Base-by-base conservation (phyloP, 345 rosid species). In the Lepidium africanum region DNA sequence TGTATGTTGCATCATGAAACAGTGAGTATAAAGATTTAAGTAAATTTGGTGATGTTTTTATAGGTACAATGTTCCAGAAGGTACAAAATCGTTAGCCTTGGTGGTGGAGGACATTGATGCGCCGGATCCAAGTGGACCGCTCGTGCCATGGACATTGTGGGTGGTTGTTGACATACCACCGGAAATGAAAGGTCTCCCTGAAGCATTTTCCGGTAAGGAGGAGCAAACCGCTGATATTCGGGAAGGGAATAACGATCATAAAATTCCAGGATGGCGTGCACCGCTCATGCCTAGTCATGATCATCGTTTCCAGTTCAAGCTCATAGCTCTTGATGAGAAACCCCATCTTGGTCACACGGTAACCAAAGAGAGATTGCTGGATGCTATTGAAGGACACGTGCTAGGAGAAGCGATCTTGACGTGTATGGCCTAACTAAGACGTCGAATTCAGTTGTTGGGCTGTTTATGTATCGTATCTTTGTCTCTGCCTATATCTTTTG, bases 61-160 rank as follows among this genome's bases (percentile, higher is more conserved):
- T 23, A 72, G 78, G 78, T 75, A 75, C 54, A 75, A 89, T 63
- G 81, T 86, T 1, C 96, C 98, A 0, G 78, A 84, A 59, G 93
- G 84, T 13, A 85, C 98, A 25, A 59, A 78, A 59, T 74, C 83
- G 5, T 69, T 89, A 46, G 96, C 91, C 2, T 79, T 87, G 49
- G 87, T 89, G 78, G 96, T 89, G 78, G 88, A 84, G 59, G 98
- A 89, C 80, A 78, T 89, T 1, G 96, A 84, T 59, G 92, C 88
- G 1, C 86, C 92, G 2, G 91, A 92, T 69, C 98, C 92, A 0
- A 69, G 71, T 19, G 83, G 75, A 25, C 80, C 79, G 3, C 71
- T 85, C 13, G 90, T 89, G 68, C 96, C 95, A 0, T 92, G 96
- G 95, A 84, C 90, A 1, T 47, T 73, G 9, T 92, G 96, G 98